Base-by-base conservation (phyloP, 2,329 filamentous ascomycete genomes). In the Fusarium redolens region DNA sequence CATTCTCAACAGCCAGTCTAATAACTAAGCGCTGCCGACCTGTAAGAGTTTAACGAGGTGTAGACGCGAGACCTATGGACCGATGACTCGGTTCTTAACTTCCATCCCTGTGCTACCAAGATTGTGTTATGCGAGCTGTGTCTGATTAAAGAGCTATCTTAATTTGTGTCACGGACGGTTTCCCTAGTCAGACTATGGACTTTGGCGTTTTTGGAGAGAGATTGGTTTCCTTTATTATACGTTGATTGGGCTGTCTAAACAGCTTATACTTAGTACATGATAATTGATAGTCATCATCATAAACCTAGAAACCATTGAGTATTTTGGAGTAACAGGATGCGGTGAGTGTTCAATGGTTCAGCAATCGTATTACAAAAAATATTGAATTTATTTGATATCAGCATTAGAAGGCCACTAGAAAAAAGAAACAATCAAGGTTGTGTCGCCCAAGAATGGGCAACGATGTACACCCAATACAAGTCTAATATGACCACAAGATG, bases 1-100 rank as follows among this genome's bases (percentile, higher is more conserved):
- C 79, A 98, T 99, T 77, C 87, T 99, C 79, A 99, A 99, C 87
- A 97, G 92, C 86, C 94, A 97, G 87, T 92, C 91, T 81, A 96
- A 97, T 84, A 97, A 98, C 88, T 98, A 72, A 63, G 28, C 38
- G 25, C 43, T 54, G 58, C 31, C 52, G 57, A 38, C 43, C 18
- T 45, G 38, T 30, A 35, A 57, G 55, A 57, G 15, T 52, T 15
- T 28, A 30, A 37, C 15, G 18, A 22, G 41, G 14, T 25, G 50
- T 45, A 31, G 22, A 54, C 31, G 3, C 25, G 20, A 63, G 18
- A 52, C 12, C 41, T 45, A 28, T 25, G 20, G 22, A 18, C 25
- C 25, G 35, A 31, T n/a, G n/a, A 18, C 17, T 43, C 41, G 8
- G 25, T 41, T 44, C 33, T 20, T 38, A 8, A 7, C 35, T 37